Percentiles rank a stretch among this genome's conserved stretches.
phyloP scores from a whole-genome alignment of 2,329 filamentous ascomycete species.

The Verticillium zaregamsianum region DNA sequence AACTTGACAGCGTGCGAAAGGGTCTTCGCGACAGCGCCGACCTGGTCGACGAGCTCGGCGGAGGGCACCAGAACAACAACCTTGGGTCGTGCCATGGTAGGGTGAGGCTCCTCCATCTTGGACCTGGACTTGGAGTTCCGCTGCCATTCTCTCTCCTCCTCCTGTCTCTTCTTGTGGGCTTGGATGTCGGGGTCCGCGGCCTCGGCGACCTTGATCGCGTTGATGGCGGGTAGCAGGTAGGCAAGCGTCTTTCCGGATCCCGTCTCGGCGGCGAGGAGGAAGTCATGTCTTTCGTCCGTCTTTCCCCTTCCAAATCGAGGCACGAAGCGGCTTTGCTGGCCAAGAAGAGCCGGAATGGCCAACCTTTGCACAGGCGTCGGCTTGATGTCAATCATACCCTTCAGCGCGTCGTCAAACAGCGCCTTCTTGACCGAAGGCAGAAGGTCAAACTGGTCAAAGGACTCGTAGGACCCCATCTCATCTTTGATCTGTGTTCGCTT shows the following conservation, averaged over 20 bases:
- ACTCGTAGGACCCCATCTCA: constrained; percentile 62
- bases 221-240: constrained; percentile 79
- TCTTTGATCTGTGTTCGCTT: constrained; percentile 50
- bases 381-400: constrained; percentile 67
- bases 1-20: constrained; percentile 85
- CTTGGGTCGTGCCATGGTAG: constrained; percentile 72
- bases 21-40: constrained; percentile 73
- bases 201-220: constrained; percentile 79
- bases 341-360: constrained; percentile 77
- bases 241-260: constrained; percentile 96
- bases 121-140: constrained; percentile 50
- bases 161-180: constrained; percentile 50
- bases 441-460: constrained; percentile 77
- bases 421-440: constrained; percentile 68
- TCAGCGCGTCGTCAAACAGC: constrained; percentile 68
- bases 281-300: constrained; percentile 43
- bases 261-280: constrained; percentile 89
- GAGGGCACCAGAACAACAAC: constrained; percentile 88
- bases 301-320: constrained; percentile 15
- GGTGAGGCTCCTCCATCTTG: constrained; percentile 61
- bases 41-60: constrained; percentile 85
- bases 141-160: constrained; percentile 54
- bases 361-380: constrained; percentile 89
- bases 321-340: constrained; percentile 39
- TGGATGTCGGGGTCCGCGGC: constrained; percentile 53